Evolutionary conservation across 2,329 filamentous ascomycete species (phyloP), one percentile per base, ranked within the genome.

Genomic region (Saccharata proteae): DNA sequence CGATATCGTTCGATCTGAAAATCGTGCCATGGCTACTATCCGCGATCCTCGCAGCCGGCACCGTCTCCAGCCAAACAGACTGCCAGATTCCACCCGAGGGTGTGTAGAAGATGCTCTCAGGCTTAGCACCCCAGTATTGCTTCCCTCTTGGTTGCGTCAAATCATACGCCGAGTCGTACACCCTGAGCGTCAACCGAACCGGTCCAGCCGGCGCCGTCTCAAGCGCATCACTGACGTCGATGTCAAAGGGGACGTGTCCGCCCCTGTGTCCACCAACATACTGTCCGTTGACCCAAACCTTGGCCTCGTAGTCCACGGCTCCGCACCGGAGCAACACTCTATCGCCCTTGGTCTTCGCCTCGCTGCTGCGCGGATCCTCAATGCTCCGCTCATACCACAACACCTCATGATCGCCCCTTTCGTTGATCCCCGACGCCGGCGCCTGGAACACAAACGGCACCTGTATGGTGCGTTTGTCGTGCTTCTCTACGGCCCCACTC

Each of bases 391-490:
- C 69, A 43, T 80, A 80, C 75, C 75, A 80, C 6, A 80, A 47
- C 4, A 79, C 69, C 48, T 79, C 73, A 45, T 80, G 76, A 3
- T 72, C 71, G 29, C 66, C 69, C 32, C 65, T 65, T 19, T 76
- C 66, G 37, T 69, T 61, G 40, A 79, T 69, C 2, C 73, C 72
- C 0, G 74, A 78, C 0, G 74, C 74, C 0, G 67, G 66, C 4
- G 67, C 65, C 46, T 80, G 76, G 43, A 77, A 80, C 2, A 71
- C 74, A 40, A 69, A 80, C 0, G 75, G 75, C 0, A 80, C 73
- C 20, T 64, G 58, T 38, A 80, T 79, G 7, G 61, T 57, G 16
- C 61, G 59, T 45, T 67, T 71, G 9, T 49, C 43, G 36, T 67
- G 47, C 9, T 52, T 54, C 1, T 43, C 39, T n/a, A n/a, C n/a